Evolutionary conservation across 805 yeast genomes (phyloP), one percentile per base, ranked within the genome.

Genomic region (Isabelozyma heimii): DNA sequence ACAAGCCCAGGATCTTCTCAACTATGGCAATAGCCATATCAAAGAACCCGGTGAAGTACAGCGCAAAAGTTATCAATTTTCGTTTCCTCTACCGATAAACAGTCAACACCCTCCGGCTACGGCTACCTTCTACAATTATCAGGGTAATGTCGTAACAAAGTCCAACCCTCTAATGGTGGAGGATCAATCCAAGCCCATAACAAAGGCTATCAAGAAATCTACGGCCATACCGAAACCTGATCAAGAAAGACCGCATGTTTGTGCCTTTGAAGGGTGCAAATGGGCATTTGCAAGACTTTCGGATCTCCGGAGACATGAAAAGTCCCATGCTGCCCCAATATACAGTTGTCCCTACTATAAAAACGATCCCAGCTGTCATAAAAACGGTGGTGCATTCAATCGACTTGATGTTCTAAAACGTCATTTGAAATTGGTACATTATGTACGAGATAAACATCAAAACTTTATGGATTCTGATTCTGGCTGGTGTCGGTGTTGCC

Each of bases 271-370:
- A 5, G 70, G 69, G 4, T 86, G 92, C 65, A 70, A 66, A 17
- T 86, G 92, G 91, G 73, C 89, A 1, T 87, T 87, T 64, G 77
- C 82, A 8, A 73, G 92, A 40, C 83, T 80, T 47, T 80, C 87
- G 45, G 92, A 87, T 61, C 77, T 84, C 57, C 75, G 87, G 40
- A 74, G 92, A 46, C 92, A 87, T 59, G 54, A 77, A 15, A 77
- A 85, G 52, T 83, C 89, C 3, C 92, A 87, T 59, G 74, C 76
- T 40, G 75, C 79, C 44, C 91, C 91, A 2, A 76, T 75, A 50
- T 82, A 82, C 58, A 84, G 80, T 53, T 87, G 92, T 60, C 92
- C 92, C 2, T 87, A 76, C 66, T 85, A 88, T 87, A 74, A 75
- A 47, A 71, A 76, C 24, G 87, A 83, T 55, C 82, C 85, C 4